Conservation (phyloP, 352 stramenopile genomes). For the Vaucheria bursata region DNA sequence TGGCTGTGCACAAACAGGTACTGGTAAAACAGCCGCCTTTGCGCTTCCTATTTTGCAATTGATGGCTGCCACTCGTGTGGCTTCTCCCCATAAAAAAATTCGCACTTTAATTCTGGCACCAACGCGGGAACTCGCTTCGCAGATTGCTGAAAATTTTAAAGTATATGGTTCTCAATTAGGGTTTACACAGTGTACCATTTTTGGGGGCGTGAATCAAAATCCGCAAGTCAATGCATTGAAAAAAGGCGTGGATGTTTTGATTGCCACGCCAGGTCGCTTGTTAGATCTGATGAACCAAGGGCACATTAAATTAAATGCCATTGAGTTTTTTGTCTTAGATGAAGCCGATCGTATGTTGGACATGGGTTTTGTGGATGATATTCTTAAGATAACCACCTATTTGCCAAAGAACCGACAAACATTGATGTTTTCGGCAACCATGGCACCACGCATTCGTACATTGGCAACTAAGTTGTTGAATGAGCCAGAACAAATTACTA, state of each 20-base stretch:
- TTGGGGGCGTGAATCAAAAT: conserved; percentile 92
- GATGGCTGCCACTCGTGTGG: conserved; percentile 76
- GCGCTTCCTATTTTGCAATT: conserved; percentile 80
- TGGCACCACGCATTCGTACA: no score
- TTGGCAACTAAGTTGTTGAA: no score
- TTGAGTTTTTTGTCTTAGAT: conserved; percentile 68
- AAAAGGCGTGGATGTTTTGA: conserved; percentile 88
- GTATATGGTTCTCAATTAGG: conserved; percentile 77
- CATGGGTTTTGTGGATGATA: conserved; percentile 90
- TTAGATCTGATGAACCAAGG: conserved; percentile 92
- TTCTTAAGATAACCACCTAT: background rate
- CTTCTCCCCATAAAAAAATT: conserved; percentile 71
- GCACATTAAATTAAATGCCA: conserved; percentile 76
- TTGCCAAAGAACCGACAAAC: background rate
- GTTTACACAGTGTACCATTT: background rate
- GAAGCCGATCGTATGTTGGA: conserved; percentile 87
- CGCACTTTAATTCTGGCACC: conserved; percentile 80
- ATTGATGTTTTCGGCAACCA: background rate
- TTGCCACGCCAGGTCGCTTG: conserved; percentile 79
- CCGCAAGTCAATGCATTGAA: conserved; percentile 87
- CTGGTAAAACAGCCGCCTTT: conserved; percentile 87
- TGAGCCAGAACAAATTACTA: no score
- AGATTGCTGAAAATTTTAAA: conserved; percentile 88
- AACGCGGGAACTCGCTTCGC: conserved; percentile 86
- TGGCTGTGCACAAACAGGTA: conserved; percentile 85